Conservation (phyloP, 164 flowering plant species). For the Buxus sempervirens region DNA sequence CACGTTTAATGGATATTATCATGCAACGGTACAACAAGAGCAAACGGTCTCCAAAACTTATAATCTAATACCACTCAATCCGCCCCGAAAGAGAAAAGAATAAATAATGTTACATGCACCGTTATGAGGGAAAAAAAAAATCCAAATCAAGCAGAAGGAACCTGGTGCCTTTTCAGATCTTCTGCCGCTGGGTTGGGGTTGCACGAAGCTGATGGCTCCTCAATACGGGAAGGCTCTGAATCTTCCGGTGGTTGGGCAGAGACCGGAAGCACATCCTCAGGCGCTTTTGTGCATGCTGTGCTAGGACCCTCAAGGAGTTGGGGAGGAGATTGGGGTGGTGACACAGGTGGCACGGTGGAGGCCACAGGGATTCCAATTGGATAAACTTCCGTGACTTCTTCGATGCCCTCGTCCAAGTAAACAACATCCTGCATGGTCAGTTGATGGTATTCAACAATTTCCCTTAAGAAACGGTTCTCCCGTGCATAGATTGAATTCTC, state of each 20-base stretch:
- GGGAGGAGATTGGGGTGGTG: neutral
- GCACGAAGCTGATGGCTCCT: neutral
- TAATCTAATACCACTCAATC: neutral
- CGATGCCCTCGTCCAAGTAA: conserved; percentile 77
- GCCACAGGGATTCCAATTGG: conserved; percentile 33
- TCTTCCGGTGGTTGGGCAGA: neutral
- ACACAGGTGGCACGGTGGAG: conserved; percentile 6
- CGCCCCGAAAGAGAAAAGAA: neutral
- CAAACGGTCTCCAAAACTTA: too few relatives aligned
- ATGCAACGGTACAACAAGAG: too few relatives aligned
- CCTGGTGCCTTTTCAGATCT: neutral
- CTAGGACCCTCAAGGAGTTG: neutral
- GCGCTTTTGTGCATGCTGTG: neutral
- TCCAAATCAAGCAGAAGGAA: neutral
- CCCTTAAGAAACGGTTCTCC: conserved; percentile 91
- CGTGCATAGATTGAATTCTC: conserved; percentile 83
- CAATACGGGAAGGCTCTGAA: neutral
- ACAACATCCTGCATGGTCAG: conserved; percentile 96
- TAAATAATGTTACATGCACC: conserved; percentile 11
- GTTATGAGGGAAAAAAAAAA: neutral
- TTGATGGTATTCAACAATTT: conserved; percentile 92
- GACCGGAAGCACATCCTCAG: neutral
- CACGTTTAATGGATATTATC: too few relatives aligned
- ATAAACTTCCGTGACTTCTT: conserved; percentile 78
- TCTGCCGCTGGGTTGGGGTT: neutral